A percentile compares a stretch with the other conserved stretches of the same genome.
phyloP scores from a whole-genome alignment of 495 filamentous ascomycete species.

The Zalerion maritima region DNA sequence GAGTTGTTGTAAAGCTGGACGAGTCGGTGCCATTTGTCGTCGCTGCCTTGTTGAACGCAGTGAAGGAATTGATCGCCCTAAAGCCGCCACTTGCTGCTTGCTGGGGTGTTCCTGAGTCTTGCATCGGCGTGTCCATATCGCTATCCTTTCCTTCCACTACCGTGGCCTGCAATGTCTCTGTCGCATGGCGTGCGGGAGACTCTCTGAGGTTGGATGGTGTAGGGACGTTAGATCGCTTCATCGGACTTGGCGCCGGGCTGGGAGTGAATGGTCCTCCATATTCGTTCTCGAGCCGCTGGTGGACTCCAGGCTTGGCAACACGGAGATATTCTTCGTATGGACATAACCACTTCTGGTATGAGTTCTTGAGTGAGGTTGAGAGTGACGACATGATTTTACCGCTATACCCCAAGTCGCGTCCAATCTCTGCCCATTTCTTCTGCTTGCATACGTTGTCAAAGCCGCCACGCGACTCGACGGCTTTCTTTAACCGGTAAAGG shows the following conservation, averaged over 20 bases:
- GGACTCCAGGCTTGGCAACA: conserved; percentile 88
- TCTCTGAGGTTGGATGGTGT: conserved; percentile 53
- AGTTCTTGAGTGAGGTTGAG: conserved; percentile 96
- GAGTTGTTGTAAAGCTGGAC: conserved; percentile 25
- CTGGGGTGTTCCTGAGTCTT: conserved; percentile 30
- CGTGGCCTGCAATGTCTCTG: conserved; percentile 49
- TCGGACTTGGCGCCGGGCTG: conserved; percentile 72
- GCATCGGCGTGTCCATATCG: conserved; percentile 37
- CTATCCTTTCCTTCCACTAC: conserved; percentile 33
- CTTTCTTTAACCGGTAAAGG: conserved; percentile 90
- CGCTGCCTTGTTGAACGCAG: conserved; percentile 64
- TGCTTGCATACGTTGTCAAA: conserved; percentile 93
- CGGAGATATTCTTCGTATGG: conserved; percentile 94
- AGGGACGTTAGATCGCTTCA: conserved; percentile 59
- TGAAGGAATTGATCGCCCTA: conserved; percentile 46
- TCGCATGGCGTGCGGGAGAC: conserved; percentile 57
- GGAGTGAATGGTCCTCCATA: conserved; percentile 89
- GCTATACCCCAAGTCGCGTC: conserved; percentile 91
- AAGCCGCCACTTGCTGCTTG: conserved; percentile 22
- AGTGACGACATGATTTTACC: conserved; percentile 99
- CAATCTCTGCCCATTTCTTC: conserved; percentile 99
- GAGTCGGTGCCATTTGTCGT: conserved; percentile 23
- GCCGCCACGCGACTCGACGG: conserved; percentile 81
- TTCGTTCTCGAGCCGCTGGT: conserved; percentile 84
- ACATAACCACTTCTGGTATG: conserved; percentile 88